Percentiles rank a stretch among this genome's conserved stretches.
Evolutionary conservation across 116 monocot genomes (phyloP).

Genomic region (Cymodocea nodosa): DNA sequence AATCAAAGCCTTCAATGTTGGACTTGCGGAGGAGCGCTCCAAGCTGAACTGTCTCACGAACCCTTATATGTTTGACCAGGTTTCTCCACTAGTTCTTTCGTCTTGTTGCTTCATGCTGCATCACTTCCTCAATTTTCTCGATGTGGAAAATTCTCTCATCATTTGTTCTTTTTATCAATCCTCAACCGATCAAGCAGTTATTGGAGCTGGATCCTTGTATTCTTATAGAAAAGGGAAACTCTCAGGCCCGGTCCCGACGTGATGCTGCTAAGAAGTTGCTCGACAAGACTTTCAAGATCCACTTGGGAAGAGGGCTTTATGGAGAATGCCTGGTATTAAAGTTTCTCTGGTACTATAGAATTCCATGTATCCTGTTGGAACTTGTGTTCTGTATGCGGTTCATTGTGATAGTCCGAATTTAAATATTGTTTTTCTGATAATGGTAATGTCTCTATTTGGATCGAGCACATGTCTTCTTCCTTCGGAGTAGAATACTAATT

Average conservation of each 20-base stretch:
- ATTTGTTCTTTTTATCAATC: conserved; percentile 1
- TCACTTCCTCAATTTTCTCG: neutral
- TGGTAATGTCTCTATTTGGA: too few relatives aligned
- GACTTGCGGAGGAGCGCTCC: conserved; percentile 37
- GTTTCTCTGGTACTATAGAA: too few relatives aligned
- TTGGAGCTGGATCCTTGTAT: conserved; percentile 36
- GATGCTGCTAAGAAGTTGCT: conserved; percentile 43
- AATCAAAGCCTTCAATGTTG: conserved; percentile 45
- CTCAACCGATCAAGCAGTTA: conserved; percentile 28
- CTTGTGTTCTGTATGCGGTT: too few relatives aligned
- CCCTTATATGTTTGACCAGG: conserved; percentile 73
- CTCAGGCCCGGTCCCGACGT: conserved; percentile 21
- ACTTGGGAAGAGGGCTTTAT: conserved; percentile 70
- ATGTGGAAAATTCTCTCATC: neutral
- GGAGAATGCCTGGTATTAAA: conserved; percentile 74
- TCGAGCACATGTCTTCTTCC: too few relatives aligned
- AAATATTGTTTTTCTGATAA: too few relatives aligned
- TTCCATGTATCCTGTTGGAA: neutral
- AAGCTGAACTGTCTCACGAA: conserved; percentile 70
- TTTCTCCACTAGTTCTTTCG: conserved; percentile 6
- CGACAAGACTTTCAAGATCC: conserved; percentile 49
- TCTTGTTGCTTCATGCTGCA: too few relatives aligned
- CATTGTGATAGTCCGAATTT: too few relatives aligned
- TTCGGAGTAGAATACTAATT: too few relatives aligned
- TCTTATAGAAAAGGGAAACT: conserved; percentile 44